Evolutionary conservation across 805 yeast species (phyloP).

Genomic region (Clavispora asparagi): DNA sequence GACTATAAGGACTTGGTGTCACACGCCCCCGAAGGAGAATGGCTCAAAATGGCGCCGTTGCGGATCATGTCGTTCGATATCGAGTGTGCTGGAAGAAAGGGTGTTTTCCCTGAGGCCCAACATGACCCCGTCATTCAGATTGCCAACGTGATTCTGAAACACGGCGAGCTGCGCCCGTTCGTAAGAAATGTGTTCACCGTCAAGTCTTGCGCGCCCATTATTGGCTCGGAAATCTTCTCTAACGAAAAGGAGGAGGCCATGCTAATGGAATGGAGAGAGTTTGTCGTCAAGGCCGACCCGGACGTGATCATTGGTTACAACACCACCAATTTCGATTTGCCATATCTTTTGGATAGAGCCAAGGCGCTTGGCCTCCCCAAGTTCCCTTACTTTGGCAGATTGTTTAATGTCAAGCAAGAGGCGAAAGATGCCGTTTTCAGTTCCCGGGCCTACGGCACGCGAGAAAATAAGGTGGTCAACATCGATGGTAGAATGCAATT

Average conservation of each 20-base stretch:
- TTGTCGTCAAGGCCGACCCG: conserved; percentile 80
- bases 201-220: conserved; percentile 84
- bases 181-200: conserved; percentile 93
- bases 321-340: conserved; percentile 90
- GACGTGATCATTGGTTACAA: conserved; percentile 97
- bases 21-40: conserved; percentile 89
- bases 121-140: conserved; percentile 94
- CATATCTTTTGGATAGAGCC: conserved; percentile 87
- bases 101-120: conserved; percentile 92
- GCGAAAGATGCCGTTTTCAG: conserved; percentile 78
- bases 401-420: conserved; percentile 64
- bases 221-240: conserved; percentile 85
- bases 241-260: conserved; percentile 73
- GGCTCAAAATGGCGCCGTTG: conserved; percentile 89
- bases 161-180: conserved; percentile 84
- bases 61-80: conserved; percentile 93
- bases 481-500: conserved; percentile 95
- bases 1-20: conserved; percentile 65
- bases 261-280: conserved; percentile 82
- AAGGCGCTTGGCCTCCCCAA: conserved; percentile 54
- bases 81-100: conserved; percentile 97
- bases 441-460: conserved; percentile 93
- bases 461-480: conserved; percentile 86
- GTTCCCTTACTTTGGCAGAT: conserved; percentile 87
- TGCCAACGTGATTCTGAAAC: conserved; percentile 85